A percentile compares a stretch with the other conserved stretches of the same genome.
phyloP scores from a whole-genome alignment of 78 protist genomes.

The Cavenderia fasciculata region DNA sequence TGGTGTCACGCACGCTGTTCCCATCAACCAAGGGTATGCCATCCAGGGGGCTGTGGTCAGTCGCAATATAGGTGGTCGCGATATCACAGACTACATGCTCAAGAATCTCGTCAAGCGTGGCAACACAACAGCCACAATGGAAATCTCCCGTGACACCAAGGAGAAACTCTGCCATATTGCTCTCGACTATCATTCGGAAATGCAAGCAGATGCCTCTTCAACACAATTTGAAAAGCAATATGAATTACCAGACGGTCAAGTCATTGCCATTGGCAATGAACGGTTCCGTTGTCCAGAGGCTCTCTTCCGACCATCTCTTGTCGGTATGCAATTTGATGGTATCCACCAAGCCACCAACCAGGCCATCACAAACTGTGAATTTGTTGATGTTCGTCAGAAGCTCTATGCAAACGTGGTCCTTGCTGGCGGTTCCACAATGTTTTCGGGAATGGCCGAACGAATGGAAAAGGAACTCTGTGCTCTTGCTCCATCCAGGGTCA shows the following conservation, averaged over 20 bases:
- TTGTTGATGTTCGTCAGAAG: slow-evolving; percentile 94
- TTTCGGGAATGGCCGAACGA: slow-evolving; percentile 92
- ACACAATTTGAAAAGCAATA: slow-evolving; percentile 87
- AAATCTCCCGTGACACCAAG: slow-evolving; percentile 82
- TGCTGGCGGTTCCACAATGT: slow-evolving; percentile 97
- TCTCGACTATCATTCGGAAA: slow-evolving; percentile 87
- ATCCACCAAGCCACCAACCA: slow-evolving; percentile 92
- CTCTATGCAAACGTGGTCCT: slow-evolving; percentile 94
- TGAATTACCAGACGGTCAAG: slow-evolving; percentile 93
- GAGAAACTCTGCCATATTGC: slow-evolving; percentile 87
- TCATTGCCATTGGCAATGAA: slow-evolving; percentile 90
- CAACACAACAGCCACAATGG: not conserved
- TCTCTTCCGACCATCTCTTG: slow-evolving; percentile 94
- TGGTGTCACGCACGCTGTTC: not conserved
- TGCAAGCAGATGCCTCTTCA: slow-evolving; percentile 86
- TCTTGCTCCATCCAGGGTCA: slow-evolving; percentile 94
- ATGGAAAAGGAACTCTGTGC: slow-evolving; percentile 79
- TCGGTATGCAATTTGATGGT: slow-evolving; percentile 95
- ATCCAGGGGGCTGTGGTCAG: not conserved
- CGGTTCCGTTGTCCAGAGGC: slow-evolving; percentile 96
- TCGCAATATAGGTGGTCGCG: not conserved
- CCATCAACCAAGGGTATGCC: not conserved
- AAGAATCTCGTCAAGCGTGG: not conserved
- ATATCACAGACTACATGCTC: not conserved
- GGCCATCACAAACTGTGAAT: slow-evolving; percentile 94